These are phyloP conservation scores for Peronospora belbahrii DNA, from an alignment of 352 stramenopile species.

Conservation along the genomic window DNA sequence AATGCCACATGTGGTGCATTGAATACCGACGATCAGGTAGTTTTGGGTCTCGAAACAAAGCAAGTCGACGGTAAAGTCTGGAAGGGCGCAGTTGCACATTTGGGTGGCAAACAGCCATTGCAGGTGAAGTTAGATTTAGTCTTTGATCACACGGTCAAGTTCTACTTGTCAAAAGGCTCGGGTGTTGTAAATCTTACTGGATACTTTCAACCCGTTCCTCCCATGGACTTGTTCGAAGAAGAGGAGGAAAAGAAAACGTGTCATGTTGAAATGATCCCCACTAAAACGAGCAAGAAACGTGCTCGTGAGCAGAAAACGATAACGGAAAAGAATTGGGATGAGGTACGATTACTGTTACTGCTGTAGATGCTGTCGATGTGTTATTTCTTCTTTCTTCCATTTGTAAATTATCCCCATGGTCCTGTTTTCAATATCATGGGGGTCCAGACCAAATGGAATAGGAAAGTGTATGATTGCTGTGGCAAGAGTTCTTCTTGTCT, in stretches of 20 bases:
- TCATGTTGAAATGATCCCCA: not conserved
- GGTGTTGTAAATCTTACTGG: slow-evolving; percentile 66
- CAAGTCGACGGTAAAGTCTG: slow-evolving; percentile 54
- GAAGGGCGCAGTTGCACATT: slow-evolving; percentile 61
- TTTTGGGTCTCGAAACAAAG: slow-evolving; percentile 51
- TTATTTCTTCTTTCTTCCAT: slow-evolving; percentile 25
- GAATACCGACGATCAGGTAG: slow-evolving; percentile 23
- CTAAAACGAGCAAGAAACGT: slow-evolving; percentile 67
- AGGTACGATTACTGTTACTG: slow-evolving; percentile 31
- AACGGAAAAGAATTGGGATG: slow-evolving; percentile 39
- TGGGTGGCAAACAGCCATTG: slow-evolving; percentile 40
- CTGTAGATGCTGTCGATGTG: slow-evolving; percentile 7
- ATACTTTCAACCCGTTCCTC: slow-evolving; percentile 72
- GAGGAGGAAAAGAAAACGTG: slow-evolving; percentile 4
- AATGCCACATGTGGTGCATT: slow-evolving; percentile 35
- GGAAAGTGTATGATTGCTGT: slow-evolving; percentile 58
- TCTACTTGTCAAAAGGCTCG: slow-evolving; percentile 54
- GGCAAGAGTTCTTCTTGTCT: slow-evolving; percentile 76
- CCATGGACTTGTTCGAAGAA: slow-evolving; percentile 30
- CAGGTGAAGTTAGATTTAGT: slow-evolving; percentile 81
- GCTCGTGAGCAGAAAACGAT: slow-evolving; percentile 32
- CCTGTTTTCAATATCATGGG: slow-evolving; percentile 38
- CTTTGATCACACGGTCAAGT: slow-evolving; percentile 67
- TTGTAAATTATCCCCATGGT: slow-evolving; percentile 57
- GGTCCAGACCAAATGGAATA: slow-evolving; percentile 86